These are phyloP conservation scores for Hericium coralloides DNA, from an alignment of 768 basidiomycete genomes.

Conservation along the genomic window DNA sequence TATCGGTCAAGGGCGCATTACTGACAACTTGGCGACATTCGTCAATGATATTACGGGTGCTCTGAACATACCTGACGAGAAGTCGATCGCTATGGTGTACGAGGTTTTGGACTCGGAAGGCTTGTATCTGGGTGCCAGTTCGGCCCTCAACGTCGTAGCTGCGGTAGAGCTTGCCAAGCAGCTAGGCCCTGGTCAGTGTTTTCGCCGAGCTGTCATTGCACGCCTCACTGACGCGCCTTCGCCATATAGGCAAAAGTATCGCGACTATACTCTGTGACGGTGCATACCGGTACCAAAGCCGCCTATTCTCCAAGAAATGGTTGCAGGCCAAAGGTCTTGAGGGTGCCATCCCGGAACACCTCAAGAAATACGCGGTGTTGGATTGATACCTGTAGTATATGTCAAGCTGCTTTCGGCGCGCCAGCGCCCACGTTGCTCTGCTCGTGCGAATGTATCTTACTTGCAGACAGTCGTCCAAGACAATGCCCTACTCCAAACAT, in stretches of 20 bases:
- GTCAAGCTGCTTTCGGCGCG: too few species aligned
- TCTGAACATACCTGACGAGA: conserved; percentile 77
- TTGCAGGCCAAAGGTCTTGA: conserved; percentile 70
- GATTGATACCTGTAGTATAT: conserved; percentile 31
- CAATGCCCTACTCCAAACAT: too few species aligned
- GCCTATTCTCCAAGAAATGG: conserved; percentile 94
- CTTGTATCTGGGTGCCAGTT: conserved; percentile 88
- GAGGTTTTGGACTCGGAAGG: conserved; percentile 88
- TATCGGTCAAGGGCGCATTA: conserved; percentile 95
- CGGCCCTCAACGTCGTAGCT: conserved; percentile 91
- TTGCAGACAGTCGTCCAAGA: too few species aligned
- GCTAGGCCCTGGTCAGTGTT: conserved; percentile 64
- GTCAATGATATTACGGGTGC: conserved; percentile 74
- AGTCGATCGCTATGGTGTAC: conserved; percentile 91
- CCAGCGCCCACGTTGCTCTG: too few species aligned
- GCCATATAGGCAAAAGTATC: conserved; percentile 57
- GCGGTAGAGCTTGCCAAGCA: conserved; percentile 81
- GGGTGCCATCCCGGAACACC: conserved; percentile 67
- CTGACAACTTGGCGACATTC: conserved; percentile 81
- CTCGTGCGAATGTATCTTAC: too few species aligned
- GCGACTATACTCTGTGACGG: conserved; percentile 92
- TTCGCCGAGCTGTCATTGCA: neutral
- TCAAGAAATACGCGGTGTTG: conserved; percentile 87
- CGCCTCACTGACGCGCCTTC: neutral
- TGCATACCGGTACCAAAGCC: conserved; percentile 94